Percentiles rank a stretch among this genome's conserved stretches.
Conservation (phyloP, 129 eudicot species). For the Helianthus tuberosus region DNA sequence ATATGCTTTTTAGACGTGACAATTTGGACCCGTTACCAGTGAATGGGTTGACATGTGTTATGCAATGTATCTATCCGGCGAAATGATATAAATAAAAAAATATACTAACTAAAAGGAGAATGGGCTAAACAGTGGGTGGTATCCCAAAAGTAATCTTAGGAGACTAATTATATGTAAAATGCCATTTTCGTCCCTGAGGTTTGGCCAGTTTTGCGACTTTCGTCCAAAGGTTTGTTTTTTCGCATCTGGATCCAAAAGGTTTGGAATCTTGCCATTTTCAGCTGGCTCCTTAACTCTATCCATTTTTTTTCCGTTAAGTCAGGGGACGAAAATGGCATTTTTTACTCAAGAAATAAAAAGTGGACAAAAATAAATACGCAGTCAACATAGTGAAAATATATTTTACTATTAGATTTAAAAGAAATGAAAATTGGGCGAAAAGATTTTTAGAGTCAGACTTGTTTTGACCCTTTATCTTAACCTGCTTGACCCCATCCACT, state of each 20-base stretch:
- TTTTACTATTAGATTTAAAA: not conserved
- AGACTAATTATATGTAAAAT: not conserved
- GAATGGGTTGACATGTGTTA: not conserved
- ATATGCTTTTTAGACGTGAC: constrained; percentile 12
- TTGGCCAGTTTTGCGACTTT: too few species aligned
- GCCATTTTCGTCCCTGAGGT: too few species aligned
- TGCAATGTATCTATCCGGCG: not conserved
- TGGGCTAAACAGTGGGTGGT: not conserved
- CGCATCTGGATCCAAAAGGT: too few species aligned
- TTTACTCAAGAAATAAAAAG: too few species aligned
- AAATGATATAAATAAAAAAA: too few species aligned
- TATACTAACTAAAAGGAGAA: not conserved
- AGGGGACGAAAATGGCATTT: too few species aligned
- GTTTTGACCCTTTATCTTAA: not conserved
- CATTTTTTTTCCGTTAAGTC: too few species aligned
- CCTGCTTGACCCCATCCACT: not conserved
- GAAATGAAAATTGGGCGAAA: not conserved
- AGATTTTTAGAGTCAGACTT: not conserved
- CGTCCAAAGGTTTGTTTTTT: too few species aligned
- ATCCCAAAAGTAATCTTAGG: not conserved
- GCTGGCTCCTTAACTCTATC: too few species aligned
- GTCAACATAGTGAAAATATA: too few species aligned
- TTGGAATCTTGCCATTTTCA: too few species aligned
- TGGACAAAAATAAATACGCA: too few species aligned
- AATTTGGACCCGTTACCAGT: not conserved